These are phyloP conservation scores for Fagopyrum esculentum DNA, from an alignment of 148 eudicot species.

Conservation along the genomic window DNA sequence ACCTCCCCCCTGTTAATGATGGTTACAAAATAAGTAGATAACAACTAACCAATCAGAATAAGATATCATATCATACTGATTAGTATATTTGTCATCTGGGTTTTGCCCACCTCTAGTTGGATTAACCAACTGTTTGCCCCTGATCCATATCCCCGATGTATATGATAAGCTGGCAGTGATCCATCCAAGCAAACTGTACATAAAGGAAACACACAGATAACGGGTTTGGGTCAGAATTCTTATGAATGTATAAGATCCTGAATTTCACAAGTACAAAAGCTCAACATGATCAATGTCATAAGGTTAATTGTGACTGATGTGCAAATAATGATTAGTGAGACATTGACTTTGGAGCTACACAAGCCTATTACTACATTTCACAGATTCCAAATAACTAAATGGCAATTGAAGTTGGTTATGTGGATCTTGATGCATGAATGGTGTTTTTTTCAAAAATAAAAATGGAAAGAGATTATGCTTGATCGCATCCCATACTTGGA, in stretches of 20 bases:
- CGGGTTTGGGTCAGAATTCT: neutral
- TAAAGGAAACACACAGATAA: neutral
- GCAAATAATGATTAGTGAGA: neutral
- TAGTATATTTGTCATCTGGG: neutral
- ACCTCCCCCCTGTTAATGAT: conserved; percentile 81
- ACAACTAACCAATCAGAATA: neutral
- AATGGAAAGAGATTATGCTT: too few relatives aligned
- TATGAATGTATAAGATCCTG: neutral
- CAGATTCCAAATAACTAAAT: neutral
- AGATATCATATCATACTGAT: neutral
- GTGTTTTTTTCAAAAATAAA: neutral
- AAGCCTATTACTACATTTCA: neutral
- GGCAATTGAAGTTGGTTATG: neutral
- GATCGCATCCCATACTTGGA: too few relatives aligned
- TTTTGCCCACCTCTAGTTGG: conserved; percentile 68
- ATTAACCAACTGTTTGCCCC: conserved; percentile 96
- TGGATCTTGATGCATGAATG: neutral
- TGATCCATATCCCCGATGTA: conserved; percentile 76
- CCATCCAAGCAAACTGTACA: conserved; percentile 93
- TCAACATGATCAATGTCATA: neutral
- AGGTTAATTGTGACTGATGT: neutral
- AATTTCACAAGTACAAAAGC: too few relatives aligned
- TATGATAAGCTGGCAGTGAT: conserved; percentile 85
- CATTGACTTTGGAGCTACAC: neutral
- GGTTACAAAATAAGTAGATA: neutral